Evolutionary conservation across 805 yeast species (phyloP).

Genomic region (Wickerhamiella alocasiicola): DNA sequence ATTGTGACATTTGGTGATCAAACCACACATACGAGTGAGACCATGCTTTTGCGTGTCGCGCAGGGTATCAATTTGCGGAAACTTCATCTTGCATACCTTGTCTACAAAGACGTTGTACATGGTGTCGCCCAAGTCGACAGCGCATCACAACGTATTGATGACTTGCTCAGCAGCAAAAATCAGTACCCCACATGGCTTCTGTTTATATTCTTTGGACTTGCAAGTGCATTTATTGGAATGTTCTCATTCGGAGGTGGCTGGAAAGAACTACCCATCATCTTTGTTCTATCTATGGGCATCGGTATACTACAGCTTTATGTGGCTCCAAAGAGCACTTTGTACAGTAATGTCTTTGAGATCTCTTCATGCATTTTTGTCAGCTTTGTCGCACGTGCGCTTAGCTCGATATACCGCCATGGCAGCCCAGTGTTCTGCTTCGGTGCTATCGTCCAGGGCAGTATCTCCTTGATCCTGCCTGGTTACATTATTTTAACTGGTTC

Average conservation of each 20-base stretch:
- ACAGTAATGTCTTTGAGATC: conserved; percentile 85
- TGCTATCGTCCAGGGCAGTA: conserved; percentile 77
- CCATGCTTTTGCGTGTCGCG: conserved; percentile 71
- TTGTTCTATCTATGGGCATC: conserved; percentile 67
- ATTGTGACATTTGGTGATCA: conserved; percentile 87
- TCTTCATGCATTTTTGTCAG: conserved; percentile 81
- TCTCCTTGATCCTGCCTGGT: conserved; percentile 87
- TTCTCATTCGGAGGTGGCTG: conserved; percentile 86
- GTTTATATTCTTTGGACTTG: conserved; percentile 66
- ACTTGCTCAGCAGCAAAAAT: conserved; percentile 46
- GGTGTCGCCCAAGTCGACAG: conserved; percentile 81
- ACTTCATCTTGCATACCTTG: conserved; percentile 64
- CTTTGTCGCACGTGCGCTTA: conserved; percentile 78
- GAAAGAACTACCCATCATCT: conserved; percentile 75
- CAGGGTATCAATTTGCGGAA: conserved; percentile 80
- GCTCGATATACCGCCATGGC: conserved; percentile 51
- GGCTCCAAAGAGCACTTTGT: conserved; percentile 69
- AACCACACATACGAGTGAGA: conserved; percentile 87
- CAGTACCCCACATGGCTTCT: conserved; percentile 64
- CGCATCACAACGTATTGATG: conserved; percentile 62
- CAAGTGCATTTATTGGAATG: conserved; percentile 71
- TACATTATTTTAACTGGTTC: conserved; percentile 89
- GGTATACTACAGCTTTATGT: conserved; percentile 72
- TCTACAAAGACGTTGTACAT: conserved; percentile 83
- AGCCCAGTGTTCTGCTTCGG: conserved; percentile 59